These are phyloP conservation scores for Epichloe amarillans DNA, from an alignment of 2,329 filamentous ascomycete species.

Conservation along the genomic window DNA sequence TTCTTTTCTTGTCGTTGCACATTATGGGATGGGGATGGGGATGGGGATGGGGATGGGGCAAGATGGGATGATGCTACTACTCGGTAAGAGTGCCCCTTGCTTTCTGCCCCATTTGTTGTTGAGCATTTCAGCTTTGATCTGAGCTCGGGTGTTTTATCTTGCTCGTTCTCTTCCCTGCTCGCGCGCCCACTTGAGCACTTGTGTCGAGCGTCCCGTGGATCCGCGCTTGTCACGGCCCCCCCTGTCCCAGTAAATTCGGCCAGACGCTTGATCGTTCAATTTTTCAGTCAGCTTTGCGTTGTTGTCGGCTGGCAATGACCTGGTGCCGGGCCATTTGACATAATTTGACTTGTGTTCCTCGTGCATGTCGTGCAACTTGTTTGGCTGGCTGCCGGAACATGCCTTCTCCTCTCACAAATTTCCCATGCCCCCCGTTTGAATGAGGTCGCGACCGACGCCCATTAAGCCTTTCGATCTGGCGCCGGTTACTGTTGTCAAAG, in stretches of 20 bases:
- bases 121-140: neutral
- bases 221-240: neutral
- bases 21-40: neutral
- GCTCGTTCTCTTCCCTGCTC: neutral
- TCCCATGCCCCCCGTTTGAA: neutral
- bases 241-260: neutral
- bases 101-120: too few relatives aligned
- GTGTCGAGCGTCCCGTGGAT: neutral
- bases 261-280: neutral
- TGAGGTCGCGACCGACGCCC: neutral
- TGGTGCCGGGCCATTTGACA: too few relatives aligned
- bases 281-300: neutral
- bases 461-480: neutral
- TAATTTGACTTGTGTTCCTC: too few relatives aligned
- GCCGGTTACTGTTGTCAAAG: neutral
- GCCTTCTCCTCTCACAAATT: neutral
- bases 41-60: neutral
- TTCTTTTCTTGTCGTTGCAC: neutral
- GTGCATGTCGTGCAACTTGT: neutral
- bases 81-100: too few relatives aligned
- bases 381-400: neutral
- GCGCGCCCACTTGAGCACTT: neutral
- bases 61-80: neutral
- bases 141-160: neutral
- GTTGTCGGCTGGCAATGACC: neutral